phyloP scores from a whole-genome alignment of 1,284 basidiomycete genomes.

The Malassezia globosa region DNA sequence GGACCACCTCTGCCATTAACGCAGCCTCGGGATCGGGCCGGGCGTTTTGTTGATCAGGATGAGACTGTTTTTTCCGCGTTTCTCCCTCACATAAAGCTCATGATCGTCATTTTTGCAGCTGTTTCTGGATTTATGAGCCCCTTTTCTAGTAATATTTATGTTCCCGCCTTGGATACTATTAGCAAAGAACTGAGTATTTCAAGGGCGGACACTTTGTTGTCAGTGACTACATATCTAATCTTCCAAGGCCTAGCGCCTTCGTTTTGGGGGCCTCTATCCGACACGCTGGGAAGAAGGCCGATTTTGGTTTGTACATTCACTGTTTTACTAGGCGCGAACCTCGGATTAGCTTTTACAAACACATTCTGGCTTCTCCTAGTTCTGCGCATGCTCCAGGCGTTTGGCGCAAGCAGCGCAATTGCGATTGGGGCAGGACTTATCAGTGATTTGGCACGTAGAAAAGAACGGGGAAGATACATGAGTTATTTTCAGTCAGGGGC shows the following conservation, averaged over 20 bases:
- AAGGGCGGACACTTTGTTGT: conserved; percentile 62
- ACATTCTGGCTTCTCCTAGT: conserved; percentile 56
- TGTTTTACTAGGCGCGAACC: conserved; percentile 49
- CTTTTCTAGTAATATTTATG: conserved; percentile 55
- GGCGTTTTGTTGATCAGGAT: background rate
- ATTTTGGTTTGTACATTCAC: conserved; percentile 54
- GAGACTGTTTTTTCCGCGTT: conserved; percentile 1
- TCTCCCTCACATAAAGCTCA: background rate
- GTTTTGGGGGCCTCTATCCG: conserved; percentile 57
- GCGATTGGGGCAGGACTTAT: conserved; percentile 17
- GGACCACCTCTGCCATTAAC: background rate
- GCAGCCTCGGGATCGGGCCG: no score
- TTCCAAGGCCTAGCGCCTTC: conserved; percentile 52
- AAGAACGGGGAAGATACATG: conserved; percentile 17
- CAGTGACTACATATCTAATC: conserved; percentile 65
- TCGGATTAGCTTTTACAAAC: conserved; percentile 55
- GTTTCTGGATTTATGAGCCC: conserved; percentile 8
- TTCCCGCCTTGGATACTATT: conserved; percentile 63
- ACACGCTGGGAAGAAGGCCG: conserved; percentile 54
- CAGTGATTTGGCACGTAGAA: conserved; percentile 11
- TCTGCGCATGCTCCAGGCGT: conserved; percentile 48
- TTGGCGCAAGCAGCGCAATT: conserved; percentile 13
- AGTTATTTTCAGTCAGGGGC: conserved; percentile 16
- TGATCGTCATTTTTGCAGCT: background rate
- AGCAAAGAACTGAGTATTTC: conserved; percentile 57